phyloP scores from a whole-genome alignment of 306 rosid genomes.

The Ammopiptanthus mongolicus region DNA sequence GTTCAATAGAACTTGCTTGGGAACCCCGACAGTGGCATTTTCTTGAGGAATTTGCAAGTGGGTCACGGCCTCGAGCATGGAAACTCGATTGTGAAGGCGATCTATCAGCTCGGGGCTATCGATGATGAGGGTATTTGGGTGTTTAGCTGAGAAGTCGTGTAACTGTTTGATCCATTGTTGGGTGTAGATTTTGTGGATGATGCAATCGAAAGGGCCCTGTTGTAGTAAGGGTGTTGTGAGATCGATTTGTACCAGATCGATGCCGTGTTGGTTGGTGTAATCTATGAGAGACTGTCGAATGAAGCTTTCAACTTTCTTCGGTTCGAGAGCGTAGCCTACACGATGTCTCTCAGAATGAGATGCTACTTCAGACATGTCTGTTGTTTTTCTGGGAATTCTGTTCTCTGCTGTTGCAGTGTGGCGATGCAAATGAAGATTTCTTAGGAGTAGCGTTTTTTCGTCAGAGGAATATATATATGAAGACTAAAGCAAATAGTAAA shows the following conservation, averaged over 20 bases:
- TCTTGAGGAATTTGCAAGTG: not conserved
- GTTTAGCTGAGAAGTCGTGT: not conserved
- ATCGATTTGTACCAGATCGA: constrained; percentile 31
- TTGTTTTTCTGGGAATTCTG: not conserved
- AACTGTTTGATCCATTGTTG: constrained; percentile 25
- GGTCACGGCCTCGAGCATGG: constrained; percentile 32
- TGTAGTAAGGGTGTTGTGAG: constrained; percentile 9
- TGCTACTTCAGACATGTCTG: constrained; percentile 6
- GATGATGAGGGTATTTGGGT: constrained; percentile 25
- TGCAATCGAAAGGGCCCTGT: constrained; percentile 35
- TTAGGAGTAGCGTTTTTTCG: not conserved
- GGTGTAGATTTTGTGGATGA: constrained; percentile 35
- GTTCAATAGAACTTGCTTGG: constrained; percentile 19
- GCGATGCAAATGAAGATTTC: not conserved
- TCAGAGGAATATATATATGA: too few species aligned
- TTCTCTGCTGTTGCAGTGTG: not conserved
- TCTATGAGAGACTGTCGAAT: constrained; percentile 17
- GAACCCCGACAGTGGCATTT: constrained; percentile 14
- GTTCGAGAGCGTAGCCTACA: constrained; percentile 33
- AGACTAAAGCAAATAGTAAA: too few species aligned
- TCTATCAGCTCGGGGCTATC: constrained; percentile 27
- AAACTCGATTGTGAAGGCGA: constrained; percentile 23
- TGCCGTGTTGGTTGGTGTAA: constrained; percentile 9
- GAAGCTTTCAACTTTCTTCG: constrained; percentile 29
- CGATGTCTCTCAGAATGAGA: not conserved